Evolutionary conservation across 108 stramenopile genomes (phyloP), one percentile per base, ranked within the genome.

Genomic region (Aurantiochytrium sp.): DNA sequence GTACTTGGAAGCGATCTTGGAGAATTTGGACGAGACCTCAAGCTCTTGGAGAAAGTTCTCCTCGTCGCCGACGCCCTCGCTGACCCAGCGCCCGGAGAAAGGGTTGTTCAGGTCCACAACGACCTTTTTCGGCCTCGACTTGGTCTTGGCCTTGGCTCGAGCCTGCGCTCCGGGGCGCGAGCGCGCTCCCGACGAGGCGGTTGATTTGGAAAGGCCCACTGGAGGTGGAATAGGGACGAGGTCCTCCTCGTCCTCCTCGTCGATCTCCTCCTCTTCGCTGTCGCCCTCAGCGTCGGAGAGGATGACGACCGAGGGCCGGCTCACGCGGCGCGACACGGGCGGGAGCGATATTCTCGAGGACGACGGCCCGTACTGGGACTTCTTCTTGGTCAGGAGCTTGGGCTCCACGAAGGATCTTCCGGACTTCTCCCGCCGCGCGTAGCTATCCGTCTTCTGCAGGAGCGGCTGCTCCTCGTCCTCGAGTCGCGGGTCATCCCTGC

Each of bases 1-100:
- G 3, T 48, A 81, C 30, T 81, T 81, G 0, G 17, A 48, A 5
- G 73, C 73, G 2, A 81, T 6, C 73, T 81, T 81, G n/a, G 39
- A 48, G 4, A 27, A 81, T 1, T 42, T 81, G 3, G 39, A 41
- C 8, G 73, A 81, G n/a, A 81, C 73, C 45, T 81, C 73, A 12
- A 81, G 73, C 73, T 81, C 73, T 48, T 41, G n/a, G 27, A 81
- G 73, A 30, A 81, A 81, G 39, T 48, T 48, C 12, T 81, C 42
- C 3, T 81, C 73, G 4, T 48, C 73, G 12, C 24, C 73, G 30
- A 48, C 73, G 8, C 45, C 24, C 45, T 41, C 42, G 3, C 42
- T 48, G 24, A 48, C 24, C 73, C 73, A 81, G 27, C 6, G 6
- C 21, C 73, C 73, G 21, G 42, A 41, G 45, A 81, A 81, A 22